Base-by-base conservation (phyloP, 208 protist genomes). In the Trypanosoma congolense region DNA sequence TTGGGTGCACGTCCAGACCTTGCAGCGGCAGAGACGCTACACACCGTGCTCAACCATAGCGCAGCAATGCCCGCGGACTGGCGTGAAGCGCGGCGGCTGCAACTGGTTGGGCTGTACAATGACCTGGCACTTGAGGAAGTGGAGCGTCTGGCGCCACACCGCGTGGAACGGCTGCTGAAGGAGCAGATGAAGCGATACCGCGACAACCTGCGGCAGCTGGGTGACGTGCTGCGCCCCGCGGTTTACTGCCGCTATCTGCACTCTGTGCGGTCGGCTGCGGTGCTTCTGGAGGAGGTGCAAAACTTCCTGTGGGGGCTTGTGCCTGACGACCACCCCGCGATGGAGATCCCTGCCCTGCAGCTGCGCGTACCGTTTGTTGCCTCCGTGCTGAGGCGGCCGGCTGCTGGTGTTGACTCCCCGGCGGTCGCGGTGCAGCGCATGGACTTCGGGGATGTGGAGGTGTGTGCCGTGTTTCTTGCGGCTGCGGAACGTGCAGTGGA, bases 221-320 rank as follows among this genome's bases (percentile, higher is more conserved):
- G 28, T 40, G 70, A 77, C 21, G 76, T 75, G 36, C 66, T 93
- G 12, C 82, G 81, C 30, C 83, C 82, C 1, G 47, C 75, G 6
- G 76, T 89, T 6, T 93, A 89, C 64, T 63, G 75, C 16, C 74
- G 72, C 43, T 93, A 89, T 69, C 52, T 89, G 26, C 66, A 78
- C 36, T 44, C 67, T 4, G 61, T 87, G 21, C 70, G 84, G 45
- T 55, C 59, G 3, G 77, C 60, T 38, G 62, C 78, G 28, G 50
- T 70, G 44, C 70, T 91, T 0, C 53, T 93, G 5, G 66, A 76
- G 21, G 82, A 87, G 61, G 59, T 89, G 31, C 75, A 93, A 54
- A 68, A 90, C 68, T 93, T 90, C 54, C 51, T 93, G 45, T 93
- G 87, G 87, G 82, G 87, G 62, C 87, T 82, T 58, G 87, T 91